phyloP scores from a whole-genome alignment of 176 grass and related monocot species.

The Bothriochloa decipiens region DNA sequence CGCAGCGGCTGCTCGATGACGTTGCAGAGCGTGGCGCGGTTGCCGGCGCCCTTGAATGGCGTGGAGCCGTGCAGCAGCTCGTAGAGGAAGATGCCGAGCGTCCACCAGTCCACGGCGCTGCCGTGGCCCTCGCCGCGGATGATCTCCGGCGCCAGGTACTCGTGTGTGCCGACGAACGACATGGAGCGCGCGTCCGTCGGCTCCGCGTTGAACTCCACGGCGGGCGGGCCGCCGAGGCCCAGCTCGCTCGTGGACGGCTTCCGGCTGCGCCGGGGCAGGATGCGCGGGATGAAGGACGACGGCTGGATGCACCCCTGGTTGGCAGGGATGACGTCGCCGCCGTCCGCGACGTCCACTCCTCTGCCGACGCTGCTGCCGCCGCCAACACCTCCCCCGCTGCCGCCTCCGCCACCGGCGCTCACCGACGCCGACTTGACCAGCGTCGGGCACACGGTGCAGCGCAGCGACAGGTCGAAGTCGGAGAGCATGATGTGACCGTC shows the following conservation, averaged over 20 bases:
- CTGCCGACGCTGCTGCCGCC: too few species aligned
- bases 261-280: slow-evolving; percentile 33
- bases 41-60: slow-evolving; percentile 76
- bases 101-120: slow-evolving; percentile 44
- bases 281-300: slow-evolving; percentile 39
- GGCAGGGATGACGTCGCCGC: neutral
- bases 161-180: too few species aligned
- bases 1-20: slow-evolving; percentile 67
- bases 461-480: slow-evolving; percentile 66
- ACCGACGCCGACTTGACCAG: slow-evolving; percentile 43
- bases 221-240: slow-evolving; percentile 22
- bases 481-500: slow-evolving; percentile 78
- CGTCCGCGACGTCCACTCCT: neutral
- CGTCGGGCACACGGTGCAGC: slow-evolving; percentile 47
- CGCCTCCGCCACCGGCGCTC: too few species aligned
- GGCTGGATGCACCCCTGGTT: slow-evolving; percentile 41
- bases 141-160: too few species aligned
- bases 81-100: slow-evolving; percentile 79
- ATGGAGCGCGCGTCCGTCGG: slow-evolving; percentile 60
- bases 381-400: too few species aligned
- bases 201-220: slow-evolving; percentile 64
- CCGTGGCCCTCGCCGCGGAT: too few species aligned
- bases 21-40: slow-evolving; percentile 78
- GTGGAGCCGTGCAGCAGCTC: slow-evolving; percentile 81
- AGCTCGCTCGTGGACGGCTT: slow-evolving; percentile 40